These are phyloP conservation scores for Gliomastix tumulicola DNA, from an alignment of 2,329 filamentous ascomycete genomes.

Conservation along the genomic window DNA sequence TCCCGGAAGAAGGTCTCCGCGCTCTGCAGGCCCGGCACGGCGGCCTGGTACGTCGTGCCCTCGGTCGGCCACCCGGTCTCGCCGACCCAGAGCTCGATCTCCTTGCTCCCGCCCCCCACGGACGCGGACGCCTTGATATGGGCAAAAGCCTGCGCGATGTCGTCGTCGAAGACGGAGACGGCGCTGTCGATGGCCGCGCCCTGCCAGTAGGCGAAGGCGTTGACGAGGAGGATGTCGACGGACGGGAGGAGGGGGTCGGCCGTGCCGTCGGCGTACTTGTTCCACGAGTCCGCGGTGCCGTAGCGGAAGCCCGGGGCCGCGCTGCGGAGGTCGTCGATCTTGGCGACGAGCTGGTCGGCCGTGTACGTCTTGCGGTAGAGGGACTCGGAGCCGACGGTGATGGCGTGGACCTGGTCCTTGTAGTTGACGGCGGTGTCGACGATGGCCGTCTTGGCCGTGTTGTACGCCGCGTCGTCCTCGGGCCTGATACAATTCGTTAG, in stretches of 20 bases:
- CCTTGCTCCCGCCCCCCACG: neutral
- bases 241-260: neutral
- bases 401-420: conserved; percentile 1
- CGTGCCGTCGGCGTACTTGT: conserved; percentile 1
- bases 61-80: conserved; percentile 62
- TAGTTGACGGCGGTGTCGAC: neutral
- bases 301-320: conserved; percentile 2
- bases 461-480: conserved; percentile 2
- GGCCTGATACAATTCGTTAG: conserved; percentile 3
- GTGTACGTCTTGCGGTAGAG: conserved; percentile 4
- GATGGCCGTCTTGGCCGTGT: conserved; percentile 1
- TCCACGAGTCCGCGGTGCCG: conserved; percentile 4
- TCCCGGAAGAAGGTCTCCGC: conserved; percentile 1
- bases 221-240: conserved; percentile 2
- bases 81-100: conserved; percentile 55
- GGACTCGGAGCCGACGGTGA: conserved; percentile 3
- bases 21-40: conserved; percentile 41
- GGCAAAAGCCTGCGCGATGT: conserved; percentile 2
- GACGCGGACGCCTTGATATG: neutral
- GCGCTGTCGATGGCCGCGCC: conserved; percentile 1
- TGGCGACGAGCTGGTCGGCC: conserved; percentile 1
- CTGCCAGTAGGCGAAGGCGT: conserved; percentile 5
- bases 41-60: conserved; percentile 54
- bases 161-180: conserved; percentile 1
- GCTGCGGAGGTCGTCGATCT: conserved; percentile 1